A percentile compares a stretch with the other conserved stretches of the same genome.
phyloP scores from a whole-genome alignment of 1,284 basidiomycete species.

The Ustanciosporium gigantosporum region DNA sequence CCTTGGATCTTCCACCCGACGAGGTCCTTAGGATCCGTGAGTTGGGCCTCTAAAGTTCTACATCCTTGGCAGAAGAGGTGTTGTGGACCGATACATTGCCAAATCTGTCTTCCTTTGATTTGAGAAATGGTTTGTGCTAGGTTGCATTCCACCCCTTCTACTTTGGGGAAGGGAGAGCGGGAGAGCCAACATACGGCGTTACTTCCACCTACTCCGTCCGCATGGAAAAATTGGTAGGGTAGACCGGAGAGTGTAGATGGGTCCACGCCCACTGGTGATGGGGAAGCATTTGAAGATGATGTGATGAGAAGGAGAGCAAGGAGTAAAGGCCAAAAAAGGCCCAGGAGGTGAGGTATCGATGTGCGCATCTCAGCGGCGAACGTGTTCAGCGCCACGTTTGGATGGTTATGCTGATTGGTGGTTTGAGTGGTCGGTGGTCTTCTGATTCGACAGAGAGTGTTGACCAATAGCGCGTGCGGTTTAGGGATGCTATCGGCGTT shows the following conservation, averaged over 20 bases:
- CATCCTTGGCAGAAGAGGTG: slow-evolving; percentile 25
- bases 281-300: too few species aligned
- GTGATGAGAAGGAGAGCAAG: too few species aligned
- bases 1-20: slow-evolving; percentile 32
- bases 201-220: slow-evolving; percentile 9
- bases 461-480: too few species aligned
- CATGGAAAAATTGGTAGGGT: slow-evolving; percentile 35
- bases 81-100: slow-evolving; percentile 22
- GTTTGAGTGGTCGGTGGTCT: too few species aligned
- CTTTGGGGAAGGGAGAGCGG: slow-evolving; percentile 6
- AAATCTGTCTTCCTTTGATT: slow-evolving; percentile 27
- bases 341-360: too few species aligned
- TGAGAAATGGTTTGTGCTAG: slow-evolving; percentile 23
- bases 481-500: too few species aligned
- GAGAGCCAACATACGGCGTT: slow-evolving; percentile 32
- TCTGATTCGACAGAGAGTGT: too few species aligned
- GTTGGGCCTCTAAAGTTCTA: slow-evolving; percentile 7
- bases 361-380: too few species aligned
- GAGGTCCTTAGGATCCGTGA: slow-evolving; percentile 21
- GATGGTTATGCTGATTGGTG: too few species aligned
- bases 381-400: too few species aligned
- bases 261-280: background rate
- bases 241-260: background rate
- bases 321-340: too few species aligned
- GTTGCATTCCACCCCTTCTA: slow-evolving; percentile 14